Conservation (phyloP, 805 yeast species). For the Barnettozyma vustinii region DNA sequence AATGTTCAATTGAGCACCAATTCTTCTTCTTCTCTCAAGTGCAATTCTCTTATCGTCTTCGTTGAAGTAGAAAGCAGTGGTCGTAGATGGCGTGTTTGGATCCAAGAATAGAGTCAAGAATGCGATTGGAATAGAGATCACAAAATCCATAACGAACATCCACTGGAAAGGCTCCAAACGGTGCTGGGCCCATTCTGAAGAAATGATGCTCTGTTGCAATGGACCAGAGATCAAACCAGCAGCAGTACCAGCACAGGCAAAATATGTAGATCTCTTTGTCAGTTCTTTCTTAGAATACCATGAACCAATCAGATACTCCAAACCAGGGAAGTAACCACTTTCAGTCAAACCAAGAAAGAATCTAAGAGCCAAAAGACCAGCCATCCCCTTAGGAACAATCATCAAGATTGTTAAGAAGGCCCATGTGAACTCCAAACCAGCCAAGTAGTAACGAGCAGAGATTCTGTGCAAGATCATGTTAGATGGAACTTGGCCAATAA, state of each 20-base stretch:
- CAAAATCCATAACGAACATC: conserved; percentile 43
- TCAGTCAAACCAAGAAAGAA: conserved; percentile 41
- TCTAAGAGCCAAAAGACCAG: conserved; percentile 29
- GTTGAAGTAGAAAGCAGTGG: conserved; percentile 37
- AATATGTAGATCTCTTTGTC: conserved; percentile 30
- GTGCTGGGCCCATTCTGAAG: conserved; percentile 19
- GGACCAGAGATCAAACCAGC: conserved; percentile 36
- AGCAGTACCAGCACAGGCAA: conserved; percentile 32
- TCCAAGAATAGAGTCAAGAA: conserved; percentile 37
- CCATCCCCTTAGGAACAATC: conserved; percentile 24
- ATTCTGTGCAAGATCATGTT: conserved; percentile 34
- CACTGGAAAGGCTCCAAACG: conserved; percentile 36
- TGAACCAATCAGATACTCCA: conserved; percentile 38
- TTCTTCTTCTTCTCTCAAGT: conserved; percentile 38
- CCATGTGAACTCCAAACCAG: conserved; percentile 42
- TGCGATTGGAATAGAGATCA: conserved; percentile 37
- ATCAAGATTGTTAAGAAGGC: conserved; percentile 33
- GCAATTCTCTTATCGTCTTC: conserved; percentile 41
- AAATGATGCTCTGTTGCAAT: conserved; percentile 30
- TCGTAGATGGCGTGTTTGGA: conserved; percentile 43
- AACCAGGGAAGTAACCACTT: conserved; percentile 44
- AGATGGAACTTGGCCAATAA: conserved; percentile 45
- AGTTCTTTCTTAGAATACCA: conserved; percentile 32
- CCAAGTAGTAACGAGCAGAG: conserved; percentile 39
- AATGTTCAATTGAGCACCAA: conserved; percentile 39